Conservation (phyloP, 2,329 filamentous ascomycete genomes). For the Aspergillus japonicus region DNA sequence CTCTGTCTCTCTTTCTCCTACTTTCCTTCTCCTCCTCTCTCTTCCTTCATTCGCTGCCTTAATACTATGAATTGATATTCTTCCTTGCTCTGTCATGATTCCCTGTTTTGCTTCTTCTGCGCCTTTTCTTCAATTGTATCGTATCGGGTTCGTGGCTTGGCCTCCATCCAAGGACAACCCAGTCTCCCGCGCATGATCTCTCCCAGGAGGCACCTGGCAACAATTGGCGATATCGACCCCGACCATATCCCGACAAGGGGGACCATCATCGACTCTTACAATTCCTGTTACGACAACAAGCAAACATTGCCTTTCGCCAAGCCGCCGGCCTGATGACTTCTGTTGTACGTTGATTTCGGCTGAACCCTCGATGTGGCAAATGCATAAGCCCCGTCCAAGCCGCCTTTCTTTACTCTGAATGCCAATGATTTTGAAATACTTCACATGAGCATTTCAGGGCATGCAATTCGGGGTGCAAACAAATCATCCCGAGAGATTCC, state of each 20-base stretch:
- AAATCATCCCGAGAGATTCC: neutral
- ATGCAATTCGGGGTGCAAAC: too few relatives aligned
- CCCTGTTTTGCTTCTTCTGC: constrained; percentile 12
- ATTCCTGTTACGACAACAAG: neutral
- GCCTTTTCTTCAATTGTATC: neutral
- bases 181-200: constrained; percentile 14
- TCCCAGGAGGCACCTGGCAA: constrained; percentile 12
- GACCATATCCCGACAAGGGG: neutral
- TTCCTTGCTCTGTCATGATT: constrained; percentile 16
- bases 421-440: neutral
- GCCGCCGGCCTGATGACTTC: neutral
- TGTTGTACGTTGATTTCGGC: neutral
- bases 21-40: neutral
- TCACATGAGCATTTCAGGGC: too few relatives aligned
- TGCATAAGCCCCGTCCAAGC: neutral
- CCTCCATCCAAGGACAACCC: constrained; percentile 16
- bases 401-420: neutral
- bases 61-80: neutral
- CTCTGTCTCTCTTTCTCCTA: too few relatives aligned
- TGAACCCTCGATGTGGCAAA: neutral
- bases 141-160: neutral
- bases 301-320: neutral
- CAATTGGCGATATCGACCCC: neutral
- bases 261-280: neutral
- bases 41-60: constrained; percentile 2